Conservation (phyloP, 2,329 filamentous ascomycete genomes). For the Westerdykella sp. region DNA sequence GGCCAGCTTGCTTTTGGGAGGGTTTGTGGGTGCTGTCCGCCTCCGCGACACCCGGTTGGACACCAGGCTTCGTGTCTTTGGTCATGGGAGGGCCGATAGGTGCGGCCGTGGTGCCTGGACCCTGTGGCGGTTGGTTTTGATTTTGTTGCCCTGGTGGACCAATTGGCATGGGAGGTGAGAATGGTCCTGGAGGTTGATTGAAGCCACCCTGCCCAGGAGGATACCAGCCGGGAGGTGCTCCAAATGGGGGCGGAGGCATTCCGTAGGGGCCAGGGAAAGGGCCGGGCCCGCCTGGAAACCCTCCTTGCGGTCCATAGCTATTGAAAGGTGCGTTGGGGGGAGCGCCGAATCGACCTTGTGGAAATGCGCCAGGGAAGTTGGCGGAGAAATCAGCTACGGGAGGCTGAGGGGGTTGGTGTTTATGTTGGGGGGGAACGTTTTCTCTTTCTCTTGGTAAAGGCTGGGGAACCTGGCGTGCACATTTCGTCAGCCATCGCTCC, state of each 20-base stretch:
- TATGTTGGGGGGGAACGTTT: slow-evolving; percentile 16
- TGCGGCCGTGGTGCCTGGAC: slow-evolving; percentile 29
- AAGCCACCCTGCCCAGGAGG: slow-evolving; percentile 66
- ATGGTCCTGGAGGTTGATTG: slow-evolving; percentile 60
- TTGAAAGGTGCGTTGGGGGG: slow-evolving; percentile 41
- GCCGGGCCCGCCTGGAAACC: slow-evolving; percentile 39
- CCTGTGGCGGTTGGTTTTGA: slow-evolving; percentile 34
- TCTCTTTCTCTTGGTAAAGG: slow-evolving; percentile 3
- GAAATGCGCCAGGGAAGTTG: slow-evolving; percentile 25
- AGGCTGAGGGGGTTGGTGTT: slow-evolving; percentile 16
- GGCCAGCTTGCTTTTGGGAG: slow-evolving; percentile 6
- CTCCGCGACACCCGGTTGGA: slow-evolving; percentile 37
- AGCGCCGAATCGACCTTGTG: slow-evolving; percentile 38
- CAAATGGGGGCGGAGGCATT: slow-evolving; percentile 45
- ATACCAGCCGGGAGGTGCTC: slow-evolving; percentile 61
- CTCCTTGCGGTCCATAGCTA: slow-evolving; percentile 43
- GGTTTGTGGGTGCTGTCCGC: slow-evolving; percentile 45
- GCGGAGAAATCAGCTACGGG: slow-evolving; percentile 11
- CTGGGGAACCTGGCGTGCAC: slow-evolving; percentile 19
- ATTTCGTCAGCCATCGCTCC: slow-evolving; percentile 17
- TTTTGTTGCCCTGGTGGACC: slow-evolving; percentile 48
- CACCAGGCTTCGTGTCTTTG: slow-evolving; percentile 25
- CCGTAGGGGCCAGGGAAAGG: slow-evolving; percentile 59
- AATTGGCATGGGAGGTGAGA: slow-evolving; percentile 55
- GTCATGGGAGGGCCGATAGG: slow-evolving; percentile 21